Evolutionary conservation across 1,284 basidiomycete genomes (phyloP), one percentile per base, ranked within the genome.

Genomic region (Microbotryum intermedium): DNA sequence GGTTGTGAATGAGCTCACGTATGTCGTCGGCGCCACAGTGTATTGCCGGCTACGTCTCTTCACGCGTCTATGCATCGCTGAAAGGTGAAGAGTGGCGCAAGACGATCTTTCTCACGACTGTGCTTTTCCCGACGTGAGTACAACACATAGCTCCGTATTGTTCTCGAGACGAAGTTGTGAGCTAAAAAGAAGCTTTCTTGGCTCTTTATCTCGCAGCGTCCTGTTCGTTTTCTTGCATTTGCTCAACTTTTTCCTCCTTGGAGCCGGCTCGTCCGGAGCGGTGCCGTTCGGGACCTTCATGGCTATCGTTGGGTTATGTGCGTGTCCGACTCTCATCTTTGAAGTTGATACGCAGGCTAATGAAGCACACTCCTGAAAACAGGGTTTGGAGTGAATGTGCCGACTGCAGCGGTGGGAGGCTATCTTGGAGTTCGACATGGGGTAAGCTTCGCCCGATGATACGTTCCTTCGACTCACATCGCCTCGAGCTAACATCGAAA

Each of bases 231-330:
- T 90, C 56, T 85, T 94, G 50, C 91, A 92, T 76, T 72, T 92
- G 29, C 81, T 97, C 64, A 88, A 95, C 73, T 78, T 94, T 55
- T 87, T 91, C 79, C 82, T 98, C 30, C 78, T 97, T 62, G 79
- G 82, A 4, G 87, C 89, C 18, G 84, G 84, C 6, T 92, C 92
- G 0, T 94, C 93, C 4, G 94, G 93, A 21, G 94, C 94, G 9
- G 90, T 98, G 44, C 94, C 94, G 3, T 95, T 97, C 73, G 90
- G 90, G 81, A 94, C 94, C 0, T 86, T 97, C 79, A 77, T 92
- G 47, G 81, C 91, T 23, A 88, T 98, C 63, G 83, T 94, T 21
- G 73, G 90, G 10, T 77, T 98, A n/a, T 98, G 64, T 62, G 23
- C 21, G 21, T 21, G 8, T 0, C 18, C 9, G 30, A 11, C 20